A percentile compares a stretch with the other conserved stretches of the same genome.
Conservation (phyloP, 306 rosid species). For the Gastrolobium villosum region DNA sequence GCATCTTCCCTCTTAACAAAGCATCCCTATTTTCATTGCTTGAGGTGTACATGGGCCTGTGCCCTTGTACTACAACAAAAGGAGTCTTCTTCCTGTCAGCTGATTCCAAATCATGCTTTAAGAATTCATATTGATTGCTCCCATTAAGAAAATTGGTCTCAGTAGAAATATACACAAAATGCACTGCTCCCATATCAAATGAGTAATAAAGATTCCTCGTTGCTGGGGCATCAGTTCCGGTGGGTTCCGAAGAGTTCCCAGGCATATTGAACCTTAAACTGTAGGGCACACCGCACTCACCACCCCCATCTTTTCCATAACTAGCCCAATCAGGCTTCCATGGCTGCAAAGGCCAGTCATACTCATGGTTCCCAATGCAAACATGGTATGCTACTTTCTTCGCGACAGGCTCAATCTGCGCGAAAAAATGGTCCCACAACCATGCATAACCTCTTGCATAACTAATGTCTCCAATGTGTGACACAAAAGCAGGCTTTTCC, state of each 20-base stretch:
- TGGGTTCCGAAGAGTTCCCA: conserved; percentile 85
- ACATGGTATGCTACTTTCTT: conserved; percentile 86
- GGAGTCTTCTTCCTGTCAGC: conserved; percentile 79
- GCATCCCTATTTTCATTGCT: conserved; percentile 79
- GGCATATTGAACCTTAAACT: conserved; percentile 95
- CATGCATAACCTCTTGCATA: conserved; percentile 94
- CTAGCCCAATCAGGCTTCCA: conserved; percentile 86
- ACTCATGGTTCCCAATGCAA: conserved; percentile 93
- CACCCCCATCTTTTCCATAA: conserved; percentile 93
- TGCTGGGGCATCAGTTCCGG: conserved; percentile 72
- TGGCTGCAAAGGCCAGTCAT: conserved; percentile 90
- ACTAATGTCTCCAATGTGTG: conserved; percentile 95
- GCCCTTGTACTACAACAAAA: conserved; percentile 87
- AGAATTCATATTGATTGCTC: conserved; percentile 74
- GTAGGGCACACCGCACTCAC: conserved; percentile 96
- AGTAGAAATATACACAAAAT: conserved; percentile 82
- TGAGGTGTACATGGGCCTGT: conserved; percentile 93
- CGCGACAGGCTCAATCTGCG: conserved; percentile 82
- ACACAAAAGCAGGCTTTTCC: conserved; percentile 80
- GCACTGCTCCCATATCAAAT: conserved; percentile 81
- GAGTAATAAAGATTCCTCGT: conserved; percentile 88
- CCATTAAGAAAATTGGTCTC: conserved; percentile 93
- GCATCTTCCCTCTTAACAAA: conserved; percentile 68
- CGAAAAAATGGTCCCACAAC: conserved; percentile 91
- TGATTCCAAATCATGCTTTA: conserved; percentile 81